Evolutionary conservation across 106 monocot species (phyloP).

Genomic region (Cymbidium sinense): DNA sequence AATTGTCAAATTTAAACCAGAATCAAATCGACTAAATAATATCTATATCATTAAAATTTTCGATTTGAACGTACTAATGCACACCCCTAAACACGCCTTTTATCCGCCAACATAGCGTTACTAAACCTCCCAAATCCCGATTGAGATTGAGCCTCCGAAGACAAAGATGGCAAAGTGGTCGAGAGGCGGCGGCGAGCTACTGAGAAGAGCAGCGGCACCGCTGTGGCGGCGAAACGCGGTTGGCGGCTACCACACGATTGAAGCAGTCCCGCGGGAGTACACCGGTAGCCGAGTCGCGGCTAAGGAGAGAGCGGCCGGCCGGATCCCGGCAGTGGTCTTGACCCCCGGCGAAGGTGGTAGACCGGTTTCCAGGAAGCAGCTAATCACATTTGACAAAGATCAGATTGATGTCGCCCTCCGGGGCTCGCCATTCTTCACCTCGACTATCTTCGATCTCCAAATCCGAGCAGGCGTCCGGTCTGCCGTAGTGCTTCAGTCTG

Average conservation of each 20-base stretch:
- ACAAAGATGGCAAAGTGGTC: neutral
- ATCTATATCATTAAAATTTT: no score
- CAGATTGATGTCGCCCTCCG: slow-evolving; percentile 59
- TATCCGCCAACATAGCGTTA: no score
- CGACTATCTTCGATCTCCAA: slow-evolving; percentile 64
- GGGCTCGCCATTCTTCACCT: slow-evolving; percentile 51
- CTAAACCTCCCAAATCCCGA: no score
- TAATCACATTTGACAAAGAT: slow-evolving; percentile 55
- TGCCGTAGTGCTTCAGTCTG: slow-evolving; percentile 53
- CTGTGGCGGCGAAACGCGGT: neutral
- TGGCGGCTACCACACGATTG: slow-evolving; percentile 55
- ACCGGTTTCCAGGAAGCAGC: slow-evolving; percentile 32
- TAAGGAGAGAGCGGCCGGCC: slow-evolving; percentile 54
- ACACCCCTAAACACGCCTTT: no score
- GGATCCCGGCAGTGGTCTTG: slow-evolving; percentile 60
- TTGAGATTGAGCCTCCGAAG: no score
- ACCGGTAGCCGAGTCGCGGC: slow-evolving; percentile 54
- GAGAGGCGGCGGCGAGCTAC: neutral
- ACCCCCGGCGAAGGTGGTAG: slow-evolving; percentile 22
- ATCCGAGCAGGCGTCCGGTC: slow-evolving; percentile 74
- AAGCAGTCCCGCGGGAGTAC: slow-evolving; percentile 73
- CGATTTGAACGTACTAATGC: no score
- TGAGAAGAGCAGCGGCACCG: neutral
- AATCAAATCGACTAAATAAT: no score
- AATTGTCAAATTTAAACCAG: no score